Conservation (phyloP, 1,139 yeast species). For the Debaryomyces psychrophilus region DNA sequence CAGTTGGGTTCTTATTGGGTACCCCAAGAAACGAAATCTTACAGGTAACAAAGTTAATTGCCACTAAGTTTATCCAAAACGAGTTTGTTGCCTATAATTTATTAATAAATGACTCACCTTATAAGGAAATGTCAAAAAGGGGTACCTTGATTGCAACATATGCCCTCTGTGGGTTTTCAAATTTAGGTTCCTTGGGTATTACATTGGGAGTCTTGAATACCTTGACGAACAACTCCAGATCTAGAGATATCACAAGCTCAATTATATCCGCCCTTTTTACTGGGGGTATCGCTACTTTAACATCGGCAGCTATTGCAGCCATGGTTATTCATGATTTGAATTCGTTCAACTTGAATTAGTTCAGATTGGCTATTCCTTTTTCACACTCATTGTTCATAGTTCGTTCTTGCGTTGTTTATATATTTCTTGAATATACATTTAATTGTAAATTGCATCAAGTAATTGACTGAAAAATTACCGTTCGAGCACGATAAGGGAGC, state of each 20-base stretch:
- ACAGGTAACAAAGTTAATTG: conserved; percentile 55
- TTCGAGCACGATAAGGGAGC: conserved; percentile 5
- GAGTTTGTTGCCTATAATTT: conserved; percentile 61
- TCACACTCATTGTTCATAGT: neutral
- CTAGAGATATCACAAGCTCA: conserved; percentile 52
- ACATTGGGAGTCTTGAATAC: conserved; percentile 65
- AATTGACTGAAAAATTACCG: neutral
- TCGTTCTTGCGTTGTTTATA: neutral
- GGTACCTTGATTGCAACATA: conserved; percentile 64
- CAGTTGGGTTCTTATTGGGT: conserved; percentile 64
- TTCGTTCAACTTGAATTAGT: conserved; percentile 5
- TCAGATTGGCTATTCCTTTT: neutral
- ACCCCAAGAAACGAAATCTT: conserved; percentile 60
- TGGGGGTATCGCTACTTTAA: conserved; percentile 59
- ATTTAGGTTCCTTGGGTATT: conserved; percentile 66
- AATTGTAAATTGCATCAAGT: too few relatives aligned
- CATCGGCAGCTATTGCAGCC: conserved; percentile 68
- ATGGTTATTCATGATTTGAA: conserved; percentile 62
- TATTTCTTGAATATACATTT: neutral
- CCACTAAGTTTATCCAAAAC: conserved; percentile 63
- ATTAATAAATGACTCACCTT: conserved; percentile 49
- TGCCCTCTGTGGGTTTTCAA: conserved; percentile 68
- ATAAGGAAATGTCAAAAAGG: conserved; percentile 53
- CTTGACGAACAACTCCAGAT: conserved; percentile 54
- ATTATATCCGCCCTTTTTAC: conserved; percentile 56